Base-by-base conservation (phyloP, 495 filamentous ascomycete species). In the Usnea hakonensis region DNA sequence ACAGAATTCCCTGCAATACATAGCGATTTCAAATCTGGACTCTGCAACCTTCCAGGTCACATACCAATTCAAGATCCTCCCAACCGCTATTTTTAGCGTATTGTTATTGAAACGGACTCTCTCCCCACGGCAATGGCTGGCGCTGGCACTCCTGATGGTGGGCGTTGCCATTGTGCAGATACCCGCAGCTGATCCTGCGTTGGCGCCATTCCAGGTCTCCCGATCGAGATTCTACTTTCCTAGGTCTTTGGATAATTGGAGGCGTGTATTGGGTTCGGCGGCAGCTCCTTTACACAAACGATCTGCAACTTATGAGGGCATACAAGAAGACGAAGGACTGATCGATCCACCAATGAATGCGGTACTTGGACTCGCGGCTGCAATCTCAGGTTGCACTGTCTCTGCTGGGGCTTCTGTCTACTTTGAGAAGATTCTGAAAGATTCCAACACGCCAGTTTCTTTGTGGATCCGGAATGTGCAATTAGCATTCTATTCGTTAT, bases 291-390 rank as follows among this genome's bases (percentile, higher is more conserved):
- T 92, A 48, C 75, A 79, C 26, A 85, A 81, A 65, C 85, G 94
- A n/a, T 96, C 91, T n/a, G 91, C 91, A 7, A 95, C 91, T 1
- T 96, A 97, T 68, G 87, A 96, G 73, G 93, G 94, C 26, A 96
- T 96, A 57, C 79, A 90, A 65, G 87, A 94, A 63, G 93, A 96
- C 68, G 79, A 87, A 43, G 78, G 81, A 48, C 73, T 81, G 33
- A 80, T 79, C 21, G 76, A 81, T 30, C 88, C 87, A 11, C 74
- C 79, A 43, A 83, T 95, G 81, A 90, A 91, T 73, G 81, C 84
- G 55, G 79, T 82, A 1, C 75, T 95, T 58, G 94, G 94, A n/a
- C 69, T 97, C 14, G 72, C 84, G 1, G 85, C 93, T 0, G 91
- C 92, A 4, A 72, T 92, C 58, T 78, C 87, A 7, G 87, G 91